Conservation (phyloP, 805 yeast genomes). For the Cyberlindnera maritima region DNA sequence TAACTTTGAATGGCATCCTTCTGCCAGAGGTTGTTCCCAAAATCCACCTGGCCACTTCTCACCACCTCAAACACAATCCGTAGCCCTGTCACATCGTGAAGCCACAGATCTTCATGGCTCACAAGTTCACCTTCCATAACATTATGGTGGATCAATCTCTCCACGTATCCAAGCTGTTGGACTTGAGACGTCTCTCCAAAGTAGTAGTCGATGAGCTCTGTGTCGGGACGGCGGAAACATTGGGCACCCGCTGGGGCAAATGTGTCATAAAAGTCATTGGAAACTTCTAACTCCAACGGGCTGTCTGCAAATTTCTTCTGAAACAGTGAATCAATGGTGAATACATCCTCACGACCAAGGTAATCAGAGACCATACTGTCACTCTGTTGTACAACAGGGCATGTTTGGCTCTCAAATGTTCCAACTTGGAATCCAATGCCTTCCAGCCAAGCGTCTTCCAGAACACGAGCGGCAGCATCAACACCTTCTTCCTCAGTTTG, state of each 20-base stretch:
- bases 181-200: slow-evolving; percentile 13
- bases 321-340: slow-evolving; percentile 20
- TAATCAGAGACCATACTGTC: slow-evolving; percentile 10
- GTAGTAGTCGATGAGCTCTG: slow-evolving; percentile 10
- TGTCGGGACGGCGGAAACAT: slow-evolving; percentile 17
- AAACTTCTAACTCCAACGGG: slow-evolving; percentile 11
- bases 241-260: slow-evolving; percentile 3
- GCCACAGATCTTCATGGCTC: slow-evolving; percentile 16
- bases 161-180: neutral
- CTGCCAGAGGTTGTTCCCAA: slow-evolving; percentile 28
- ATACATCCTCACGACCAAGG: slow-evolving; percentile 7
- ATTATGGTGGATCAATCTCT: neutral
- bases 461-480: neutral
- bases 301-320: slow-evolving; percentile 11
- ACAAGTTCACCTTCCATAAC: neutral
- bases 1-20: neutral
- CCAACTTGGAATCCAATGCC: slow-evolving; percentile 2
- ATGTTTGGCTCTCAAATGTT: neutral
- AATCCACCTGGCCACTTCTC: slow-evolving; percentile 38
- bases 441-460: slow-evolving; percentile 5
- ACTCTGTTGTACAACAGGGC: neutral
- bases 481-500: neutral
- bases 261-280: slow-evolving; percentile 12
- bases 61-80: slow-evolving; percentile 44
- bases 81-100: slow-evolving; percentile 35